These are phyloP conservation scores for Bipolaris cookei DNA, from an alignment of 2,329 filamentous ascomycete genomes.

Conservation along the genomic window DNA sequence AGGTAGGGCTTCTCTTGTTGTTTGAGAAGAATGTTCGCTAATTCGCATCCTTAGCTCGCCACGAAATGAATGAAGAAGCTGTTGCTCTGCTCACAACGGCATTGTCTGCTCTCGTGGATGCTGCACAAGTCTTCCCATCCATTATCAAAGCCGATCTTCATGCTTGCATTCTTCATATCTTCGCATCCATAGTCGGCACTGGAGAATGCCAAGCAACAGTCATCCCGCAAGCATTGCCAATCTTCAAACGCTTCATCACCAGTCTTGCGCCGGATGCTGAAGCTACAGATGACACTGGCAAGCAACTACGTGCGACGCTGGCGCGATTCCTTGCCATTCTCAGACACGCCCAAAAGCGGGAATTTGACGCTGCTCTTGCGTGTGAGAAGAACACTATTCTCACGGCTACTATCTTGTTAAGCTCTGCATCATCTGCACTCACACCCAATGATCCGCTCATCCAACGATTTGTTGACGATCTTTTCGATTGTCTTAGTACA, in stretches of 20 bases:
- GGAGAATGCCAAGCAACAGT: constrained; percentile 86
- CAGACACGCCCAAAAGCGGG: constrained; percentile 75
- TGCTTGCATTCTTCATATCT: constrained; percentile 96
- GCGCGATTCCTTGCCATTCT: constrained; percentile 83
- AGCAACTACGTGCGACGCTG: constrained; percentile 81
- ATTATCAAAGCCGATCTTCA: constrained; percentile 97
- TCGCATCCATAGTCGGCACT: constrained; percentile 88
- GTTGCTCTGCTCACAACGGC: constrained; percentile 79
- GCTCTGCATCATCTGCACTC: constrained; percentile 75
- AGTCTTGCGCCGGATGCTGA: constrained; percentile 64
- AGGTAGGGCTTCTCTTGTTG: constrained; percentile 23
- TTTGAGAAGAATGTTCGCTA: constrained; percentile 25
- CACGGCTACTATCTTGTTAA: constrained; percentile 87
- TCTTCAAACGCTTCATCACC: constrained; percentile 87
- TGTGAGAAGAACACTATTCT: constrained; percentile 94
- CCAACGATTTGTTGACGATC: constrained; percentile 75
- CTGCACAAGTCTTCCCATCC: constrained; percentile 91
- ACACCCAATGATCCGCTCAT: constrained; percentile 77
- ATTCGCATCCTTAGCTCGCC: constrained; percentile 61
- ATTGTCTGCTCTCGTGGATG: constrained; percentile 88
- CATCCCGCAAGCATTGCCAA: constrained; percentile 86
- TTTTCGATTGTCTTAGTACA: constrained; percentile 82
- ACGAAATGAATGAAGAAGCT: constrained; percentile 86
- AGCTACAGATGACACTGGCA: constrained; percentile 60
- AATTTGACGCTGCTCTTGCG: constrained; percentile 76